A percentile compares a stretch with the other conserved stretches of the same genome.
phyloP scores from a whole-genome alignment of 2,329 filamentous ascomycete genomes.

The Cladophialophora psammophila region DNA sequence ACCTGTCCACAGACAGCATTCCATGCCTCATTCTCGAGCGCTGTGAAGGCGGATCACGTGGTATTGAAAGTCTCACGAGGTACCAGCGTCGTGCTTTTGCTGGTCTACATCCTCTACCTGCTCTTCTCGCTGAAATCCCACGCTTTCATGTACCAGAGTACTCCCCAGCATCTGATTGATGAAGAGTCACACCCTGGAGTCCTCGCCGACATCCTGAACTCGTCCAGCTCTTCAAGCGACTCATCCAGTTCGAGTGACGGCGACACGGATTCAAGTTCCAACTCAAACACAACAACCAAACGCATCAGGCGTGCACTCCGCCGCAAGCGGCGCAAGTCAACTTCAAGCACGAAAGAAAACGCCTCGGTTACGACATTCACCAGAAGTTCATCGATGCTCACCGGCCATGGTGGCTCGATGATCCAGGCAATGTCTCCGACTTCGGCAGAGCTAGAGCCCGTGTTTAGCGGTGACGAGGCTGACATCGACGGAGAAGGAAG shows the following conservation, averaged over 20 bases:
- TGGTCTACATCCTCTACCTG: slow-evolving; percentile 84
- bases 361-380: slow-evolving; percentile 51
- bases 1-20: slow-evolving; percentile 70
- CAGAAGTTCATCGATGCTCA: slow-evolving; percentile 49
- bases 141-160: slow-evolving; percentile 89
- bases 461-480: slow-evolving; percentile 62
- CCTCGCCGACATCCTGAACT: slow-evolving; percentile 80
- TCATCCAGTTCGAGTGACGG: slow-evolving; percentile 61
- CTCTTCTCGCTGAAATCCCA: slow-evolving; percentile 93
- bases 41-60: slow-evolving; percentile 67
- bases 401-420: slow-evolving; percentile 40
- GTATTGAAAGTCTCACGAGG: slow-evolving; percentile 87
- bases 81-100: slow-evolving; percentile 81
- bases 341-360: slow-evolving; percentile 71
- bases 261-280: slow-evolving; percentile 73
- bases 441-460: slow-evolving; percentile 34
- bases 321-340: slow-evolving; percentile 77
- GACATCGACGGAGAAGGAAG: slow-evolving; percentile 57
- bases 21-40: slow-evolving; percentile 80
- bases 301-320: slow-evolving; percentile 79
- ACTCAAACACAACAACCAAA: slow-evolving; percentile 75
- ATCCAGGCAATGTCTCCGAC: slow-evolving; percentile 24
- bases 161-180: slow-evolving; percentile 89
- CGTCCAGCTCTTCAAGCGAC: slow-evolving; percentile 64
- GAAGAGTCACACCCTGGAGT: slow-evolving; percentile 88